Conservation (phyloP, 345 rosid species). For the Moringa oleifera region DNA sequence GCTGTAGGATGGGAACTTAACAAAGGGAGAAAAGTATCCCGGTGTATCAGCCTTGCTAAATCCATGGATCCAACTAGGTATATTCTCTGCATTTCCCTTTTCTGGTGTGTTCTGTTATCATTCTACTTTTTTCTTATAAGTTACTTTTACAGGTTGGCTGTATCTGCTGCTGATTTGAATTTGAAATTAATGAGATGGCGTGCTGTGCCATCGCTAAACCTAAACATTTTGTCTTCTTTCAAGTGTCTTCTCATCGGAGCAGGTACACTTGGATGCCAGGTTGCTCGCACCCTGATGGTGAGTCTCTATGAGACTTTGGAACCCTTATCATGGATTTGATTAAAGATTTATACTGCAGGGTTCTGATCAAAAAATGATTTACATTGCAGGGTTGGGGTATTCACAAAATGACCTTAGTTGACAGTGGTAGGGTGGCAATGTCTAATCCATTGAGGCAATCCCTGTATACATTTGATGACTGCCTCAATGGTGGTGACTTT, state of each 20-base stretch:
- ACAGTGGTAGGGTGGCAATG: conserved; percentile 90
- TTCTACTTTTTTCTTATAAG: conserved; percentile 7
- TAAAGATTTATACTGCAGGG: conserved; percentile 43
- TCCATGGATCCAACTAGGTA: conserved; percentile 93
- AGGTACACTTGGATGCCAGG: conserved; percentile 96
- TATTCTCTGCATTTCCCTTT: conserved; percentile 7
- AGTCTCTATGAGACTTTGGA: conserved; percentile 12
- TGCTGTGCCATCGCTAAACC: conserved; percentile 82
- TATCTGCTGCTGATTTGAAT: conserved; percentile 92
- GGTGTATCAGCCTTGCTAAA: conserved; percentile 76
- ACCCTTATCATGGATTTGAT: conserved; percentile 2
- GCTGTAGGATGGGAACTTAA: conserved; percentile 91
- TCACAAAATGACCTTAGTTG: conserved; percentile 80
- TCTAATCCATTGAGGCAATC: conserved; percentile 98
- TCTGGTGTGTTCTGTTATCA: conserved; percentile 4
- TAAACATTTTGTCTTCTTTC: conserved; percentile 53
- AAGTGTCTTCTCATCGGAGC: conserved; percentile 99
- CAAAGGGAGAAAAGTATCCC: conserved; percentile 50
- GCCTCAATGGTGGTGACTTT: conserved; percentile 75
- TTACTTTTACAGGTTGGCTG: conserved; percentile 56
- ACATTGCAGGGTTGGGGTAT: conserved; percentile 87
- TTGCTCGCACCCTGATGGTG: conserved; percentile 94
- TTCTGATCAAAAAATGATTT: no score
- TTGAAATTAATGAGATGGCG: conserved; percentile 97
- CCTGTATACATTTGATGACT: conserved; percentile 80